A percentile compares a stretch with the other conserved stretches of the same genome.
Conservation (phyloP, 257 asterid species). For the Penstemon barbatus region DNA sequence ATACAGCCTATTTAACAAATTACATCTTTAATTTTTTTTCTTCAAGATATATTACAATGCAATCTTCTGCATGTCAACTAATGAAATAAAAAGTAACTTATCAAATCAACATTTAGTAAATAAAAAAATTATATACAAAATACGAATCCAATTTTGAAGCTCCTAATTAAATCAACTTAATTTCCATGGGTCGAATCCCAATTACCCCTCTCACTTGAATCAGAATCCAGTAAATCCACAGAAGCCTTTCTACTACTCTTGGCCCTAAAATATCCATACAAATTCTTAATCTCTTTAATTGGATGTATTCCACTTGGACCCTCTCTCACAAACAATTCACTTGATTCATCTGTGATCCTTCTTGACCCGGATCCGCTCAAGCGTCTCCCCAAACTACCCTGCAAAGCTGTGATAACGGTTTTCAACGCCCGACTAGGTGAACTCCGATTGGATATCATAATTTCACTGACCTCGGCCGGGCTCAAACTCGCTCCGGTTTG, state of each 20-base stretch:
- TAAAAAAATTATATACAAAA: background rate
- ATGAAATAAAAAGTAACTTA: background rate
- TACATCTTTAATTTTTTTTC: background rate
- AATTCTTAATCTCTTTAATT: constrained; percentile 62
- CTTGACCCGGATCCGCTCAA: constrained; percentile 49
- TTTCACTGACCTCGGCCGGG: constrained; percentile 80
- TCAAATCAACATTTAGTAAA: background rate
- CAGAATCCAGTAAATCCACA: constrained; percentile 48
- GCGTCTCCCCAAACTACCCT: constrained; percentile 47
- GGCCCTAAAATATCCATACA: constrained; percentile 66
- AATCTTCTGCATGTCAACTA: constrained; percentile 6
- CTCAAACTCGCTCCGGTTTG: constrained; percentile 77
- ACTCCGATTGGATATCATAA: constrained; percentile 84
- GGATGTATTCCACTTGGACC: constrained; percentile 45
- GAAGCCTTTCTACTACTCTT: constrained; percentile 63
- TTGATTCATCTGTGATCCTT: constrained; percentile 42
- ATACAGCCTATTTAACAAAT: background rate
- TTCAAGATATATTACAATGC: background rate
- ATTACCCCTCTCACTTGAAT: constrained; percentile 47
- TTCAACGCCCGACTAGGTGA: constrained; percentile 84
- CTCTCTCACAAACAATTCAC: constrained; percentile 45
- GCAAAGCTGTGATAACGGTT: constrained; percentile 76
- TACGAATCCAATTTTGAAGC: background rate
- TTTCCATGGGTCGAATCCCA: constrained; percentile 1
- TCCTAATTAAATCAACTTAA: constrained; percentile 4